These are phyloP conservation scores for Mycena filopes DNA, from an alignment of 768 basidiomycete species.

Conservation along the genomic window DNA sequence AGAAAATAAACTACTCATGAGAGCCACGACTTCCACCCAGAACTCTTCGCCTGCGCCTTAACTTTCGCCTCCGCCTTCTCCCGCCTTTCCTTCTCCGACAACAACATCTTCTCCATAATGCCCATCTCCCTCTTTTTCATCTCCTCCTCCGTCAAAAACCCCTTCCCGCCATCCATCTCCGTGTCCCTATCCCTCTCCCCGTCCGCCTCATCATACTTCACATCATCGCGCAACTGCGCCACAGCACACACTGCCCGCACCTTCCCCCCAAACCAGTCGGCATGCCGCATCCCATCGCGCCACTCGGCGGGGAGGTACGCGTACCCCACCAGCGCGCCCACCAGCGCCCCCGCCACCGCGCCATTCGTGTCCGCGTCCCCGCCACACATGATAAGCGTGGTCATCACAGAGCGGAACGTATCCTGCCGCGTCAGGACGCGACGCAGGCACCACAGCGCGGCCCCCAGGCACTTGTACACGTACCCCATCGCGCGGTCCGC, in stretches of 20 bases:
- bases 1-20: too few species aligned
- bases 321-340: slow-evolving; percentile 36
- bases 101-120: slow-evolving; percentile 36
- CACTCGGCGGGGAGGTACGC: slow-evolving; percentile 35
- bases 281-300: slow-evolving; percentile 35
- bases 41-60: slow-evolving; percentile 6
- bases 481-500: slow-evolving; percentile 34
- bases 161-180: slow-evolving; percentile 32
- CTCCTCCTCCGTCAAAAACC: slow-evolving; percentile 27
- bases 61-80: slow-evolving; percentile 30
- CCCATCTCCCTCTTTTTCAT: slow-evolving; percentile 35
- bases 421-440: slow-evolving; percentile 28
- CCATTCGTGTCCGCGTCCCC: slow-evolving; percentile 39
- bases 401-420: slow-evolving; percentile 36
- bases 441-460: slow-evolving; percentile 37
- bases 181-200: slow-evolving; percentile 29
- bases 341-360: slow-evolving; percentile 36
- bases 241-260: slow-evolving; percentile 27
- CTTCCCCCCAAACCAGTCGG: slow-evolving; percentile 32
- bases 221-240: slow-evolving; percentile 21
- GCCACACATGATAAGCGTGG: slow-evolving; percentile 33
- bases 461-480: slow-evolving; percentile 38
- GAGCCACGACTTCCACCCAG: slow-evolving; percentile 24
- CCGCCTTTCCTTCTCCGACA: slow-evolving; percentile 28
- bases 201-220: slow-evolving; percentile 32